phyloP scores from a whole-genome alignment of 768 basidiomycete species.

The Rhizopogon vesiculosus region DNA sequence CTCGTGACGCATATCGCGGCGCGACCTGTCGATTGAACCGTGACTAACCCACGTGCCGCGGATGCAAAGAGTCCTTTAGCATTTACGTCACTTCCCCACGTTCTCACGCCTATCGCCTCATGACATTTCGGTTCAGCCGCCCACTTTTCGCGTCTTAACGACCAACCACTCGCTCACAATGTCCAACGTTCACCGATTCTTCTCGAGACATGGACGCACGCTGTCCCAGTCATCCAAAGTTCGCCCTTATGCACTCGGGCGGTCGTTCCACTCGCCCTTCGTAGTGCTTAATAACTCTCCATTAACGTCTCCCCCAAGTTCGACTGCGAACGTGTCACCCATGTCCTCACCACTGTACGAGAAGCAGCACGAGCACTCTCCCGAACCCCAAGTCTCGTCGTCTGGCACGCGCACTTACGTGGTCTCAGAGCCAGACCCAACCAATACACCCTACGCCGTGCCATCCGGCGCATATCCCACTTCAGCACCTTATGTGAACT shows the following conservation, averaged over 20 bases:
- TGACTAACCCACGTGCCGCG: not conserved
- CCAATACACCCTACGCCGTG: conserved; percentile 59
- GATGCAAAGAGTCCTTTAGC: not conserved
- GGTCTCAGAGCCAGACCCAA: conserved; percentile 67
- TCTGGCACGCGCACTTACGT: conserved; percentile 61
- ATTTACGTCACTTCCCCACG: conserved; percentile 24
- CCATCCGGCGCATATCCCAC: conserved; percentile 65
- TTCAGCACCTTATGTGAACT: conserved; percentile 42
- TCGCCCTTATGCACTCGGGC: conserved; percentile 12
- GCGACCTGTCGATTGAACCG: too few species aligned
- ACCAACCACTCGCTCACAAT: conserved; percentile 13
- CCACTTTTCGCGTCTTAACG: conserved; percentile 3
- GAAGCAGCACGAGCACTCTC: conserved; percentile 51
- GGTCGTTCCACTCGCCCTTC: conserved; percentile 66
- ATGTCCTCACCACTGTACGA: conserved; percentile 41
- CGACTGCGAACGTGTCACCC: conserved; percentile 23
- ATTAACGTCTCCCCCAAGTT: conserved; percentile 27
- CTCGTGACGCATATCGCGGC: too few species aligned
- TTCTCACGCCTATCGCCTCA: conserved; percentile 18
- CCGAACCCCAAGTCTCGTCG: conserved; percentile 41
- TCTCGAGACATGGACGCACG: conserved; percentile 1
- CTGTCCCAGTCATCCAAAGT: conserved; percentile 1
- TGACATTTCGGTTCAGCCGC: not conserved
- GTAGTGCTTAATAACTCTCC: conserved; percentile 40
- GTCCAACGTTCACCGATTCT: conserved; percentile 7